Percentiles rank a stretch among this genome's conserved stretches.
phyloP scores from a whole-genome alignment of 306 rosid genomes.

The Crotalaria pallida region DNA sequence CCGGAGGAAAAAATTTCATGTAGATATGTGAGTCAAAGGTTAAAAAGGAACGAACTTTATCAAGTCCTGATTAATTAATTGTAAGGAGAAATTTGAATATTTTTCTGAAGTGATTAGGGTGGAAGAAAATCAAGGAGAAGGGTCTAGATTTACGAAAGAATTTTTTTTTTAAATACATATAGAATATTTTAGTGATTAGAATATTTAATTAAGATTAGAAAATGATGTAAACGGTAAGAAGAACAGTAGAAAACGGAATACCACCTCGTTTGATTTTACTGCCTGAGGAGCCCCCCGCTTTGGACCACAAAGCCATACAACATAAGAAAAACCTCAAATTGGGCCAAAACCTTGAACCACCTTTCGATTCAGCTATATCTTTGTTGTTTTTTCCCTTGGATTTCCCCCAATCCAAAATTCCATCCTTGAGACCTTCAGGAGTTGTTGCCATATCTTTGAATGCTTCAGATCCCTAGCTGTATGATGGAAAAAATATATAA shows the following conservation, averaged over 20 bases:
- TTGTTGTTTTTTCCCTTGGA: slow-evolving; percentile 27
- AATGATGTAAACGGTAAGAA: background rate
- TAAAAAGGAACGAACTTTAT: no score
- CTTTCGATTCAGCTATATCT: slow-evolving; percentile 11
- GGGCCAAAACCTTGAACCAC: slow-evolving; percentile 31
- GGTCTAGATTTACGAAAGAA: no score
- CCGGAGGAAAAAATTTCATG: no score
- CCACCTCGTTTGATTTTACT: slow-evolving; percentile 22
- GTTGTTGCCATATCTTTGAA: slow-evolving; percentile 32
- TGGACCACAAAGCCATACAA: slow-evolving; percentile 37
- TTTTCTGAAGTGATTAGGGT: no score
- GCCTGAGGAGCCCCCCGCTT: slow-evolving; percentile 15
- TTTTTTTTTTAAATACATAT: background rate
- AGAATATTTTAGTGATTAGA: accelerated
- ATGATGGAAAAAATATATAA: background rate
- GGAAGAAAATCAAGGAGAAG: no score
- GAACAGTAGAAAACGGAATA: slow-evolving; percentile 1
- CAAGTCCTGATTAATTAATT: no score
- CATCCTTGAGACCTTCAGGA: slow-evolving; percentile 10
- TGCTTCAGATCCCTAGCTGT: slow-evolving; percentile 13
- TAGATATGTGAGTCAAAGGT: no score
- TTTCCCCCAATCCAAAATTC: slow-evolving; percentile 17
- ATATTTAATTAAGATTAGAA: background rate
- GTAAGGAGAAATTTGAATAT: no score
- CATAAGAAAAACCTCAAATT: slow-evolving; percentile 34